These are phyloP conservation scores for Yamadazyma nakazawae DNA, from an alignment of 805 yeast species.

Conservation along the genomic window DNA sequence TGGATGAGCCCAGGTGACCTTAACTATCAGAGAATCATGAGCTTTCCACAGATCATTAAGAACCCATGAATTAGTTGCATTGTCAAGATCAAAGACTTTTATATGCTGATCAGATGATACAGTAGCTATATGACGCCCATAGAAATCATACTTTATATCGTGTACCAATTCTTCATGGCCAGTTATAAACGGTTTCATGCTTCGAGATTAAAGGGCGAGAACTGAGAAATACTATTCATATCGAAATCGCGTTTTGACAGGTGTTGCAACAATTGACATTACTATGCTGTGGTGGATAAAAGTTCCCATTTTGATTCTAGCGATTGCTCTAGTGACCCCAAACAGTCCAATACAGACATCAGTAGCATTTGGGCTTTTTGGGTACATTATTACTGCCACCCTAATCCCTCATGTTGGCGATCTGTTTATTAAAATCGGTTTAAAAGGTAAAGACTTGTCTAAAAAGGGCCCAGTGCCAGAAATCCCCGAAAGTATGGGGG, in stretches of 20 bases:
- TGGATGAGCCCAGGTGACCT: constrained; percentile 91
- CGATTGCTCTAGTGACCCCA: constrained; percentile 26
- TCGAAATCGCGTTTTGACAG: constrained; percentile 1
- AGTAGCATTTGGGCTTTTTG: constrained; percentile 63
- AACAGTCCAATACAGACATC: constrained; percentile 56
- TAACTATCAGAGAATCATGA: constrained; percentile 83
- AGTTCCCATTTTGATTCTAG: constrained; percentile 14
- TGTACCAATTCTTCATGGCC: constrained; percentile 93
- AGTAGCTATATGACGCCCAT: constrained; percentile 89
- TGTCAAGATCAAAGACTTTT: constrained; percentile 77
- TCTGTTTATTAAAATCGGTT: constrained; percentile 70
- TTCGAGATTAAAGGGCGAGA: background rate
- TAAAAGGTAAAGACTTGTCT: constrained; percentile 81
- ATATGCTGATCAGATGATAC: constrained; percentile 94
- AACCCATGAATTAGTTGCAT: constrained; percentile 70
- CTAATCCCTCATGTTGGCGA: constrained; percentile 69
- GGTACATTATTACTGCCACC: constrained; percentile 55
- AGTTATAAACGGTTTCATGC: constrained; percentile 69
- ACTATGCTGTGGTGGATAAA: constrained; percentile 8
- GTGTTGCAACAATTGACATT: background rate
- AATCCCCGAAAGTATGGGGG: constrained; percentile 92
- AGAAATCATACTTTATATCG: constrained; percentile 87
- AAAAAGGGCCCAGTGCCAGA: constrained; percentile 62
- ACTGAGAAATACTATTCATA: background rate
- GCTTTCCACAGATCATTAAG: constrained; percentile 92